Evolutionary conservation across 768 basidiomycete species (phyloP).

Genomic region (Russula virescens): DNA sequence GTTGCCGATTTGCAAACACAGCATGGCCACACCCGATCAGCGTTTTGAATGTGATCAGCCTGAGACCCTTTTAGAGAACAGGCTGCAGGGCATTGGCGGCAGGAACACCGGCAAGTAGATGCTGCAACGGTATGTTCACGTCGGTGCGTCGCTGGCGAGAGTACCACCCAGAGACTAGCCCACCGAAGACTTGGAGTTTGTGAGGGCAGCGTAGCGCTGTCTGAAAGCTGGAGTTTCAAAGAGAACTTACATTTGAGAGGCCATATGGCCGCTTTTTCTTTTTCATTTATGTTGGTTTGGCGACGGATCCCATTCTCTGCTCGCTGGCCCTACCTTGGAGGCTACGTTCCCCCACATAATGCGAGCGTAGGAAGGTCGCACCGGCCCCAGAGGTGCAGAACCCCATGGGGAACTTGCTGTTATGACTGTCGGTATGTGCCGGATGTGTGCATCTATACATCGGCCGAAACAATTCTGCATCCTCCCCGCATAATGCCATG

Average conservation of each 20-base stretch:
- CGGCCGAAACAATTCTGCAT: no score
- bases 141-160: constrained; percentile 50
- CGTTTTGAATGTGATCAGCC: constrained; percentile 78
- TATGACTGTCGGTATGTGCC: no score
- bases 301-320: no score
- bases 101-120: constrained; percentile 34
- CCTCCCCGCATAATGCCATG: no score
- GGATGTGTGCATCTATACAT: no score
- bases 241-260: constrained; percentile 82
- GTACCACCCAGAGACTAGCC: constrained; percentile 89
- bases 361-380: no score
- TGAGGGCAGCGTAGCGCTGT: constrained; percentile 53
- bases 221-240: constrained; percentile 80
- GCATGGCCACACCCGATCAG: constrained; percentile 89
- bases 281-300: no score
- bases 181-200: constrained; percentile 68
- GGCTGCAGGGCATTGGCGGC: constrained; percentile 27
- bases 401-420: no score
- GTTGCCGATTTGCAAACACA: constrained; percentile 95
- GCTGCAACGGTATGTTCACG: constrained; percentile 25
- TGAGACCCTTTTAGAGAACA: constrained; percentile 79
- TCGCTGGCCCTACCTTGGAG: no score
- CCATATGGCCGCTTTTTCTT: no score
- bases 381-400: no score
- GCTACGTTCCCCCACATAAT: no score